These are phyloP conservation scores for Erythrophleum ivorense DNA, from an alignment of 331 rosid species.

Conservation along the genomic window DNA sequence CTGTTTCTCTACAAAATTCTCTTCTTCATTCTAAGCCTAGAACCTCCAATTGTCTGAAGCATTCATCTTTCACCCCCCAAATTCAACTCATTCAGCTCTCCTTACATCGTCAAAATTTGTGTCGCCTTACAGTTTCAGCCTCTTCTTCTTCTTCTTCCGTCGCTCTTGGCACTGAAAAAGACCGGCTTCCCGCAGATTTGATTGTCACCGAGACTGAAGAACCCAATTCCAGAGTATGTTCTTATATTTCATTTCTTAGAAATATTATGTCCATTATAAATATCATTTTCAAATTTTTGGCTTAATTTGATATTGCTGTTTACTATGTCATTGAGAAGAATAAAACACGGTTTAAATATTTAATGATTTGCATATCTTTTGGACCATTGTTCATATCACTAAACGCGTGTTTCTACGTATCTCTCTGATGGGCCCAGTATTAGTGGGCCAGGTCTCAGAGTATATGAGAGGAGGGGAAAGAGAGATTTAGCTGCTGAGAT, in stretches of 20 bases:
- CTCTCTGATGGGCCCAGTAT: not conserved
- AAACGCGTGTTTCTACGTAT: slow-evolving; percentile 14
- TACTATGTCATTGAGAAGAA: not conserved
- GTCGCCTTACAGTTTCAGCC: slow-evolving; percentile 49
- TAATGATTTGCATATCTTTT: not conserved
- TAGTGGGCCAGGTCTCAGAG: not conserved
- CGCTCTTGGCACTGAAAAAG: slow-evolving; percentile 45
- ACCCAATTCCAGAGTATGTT: slow-evolving; percentile 74
- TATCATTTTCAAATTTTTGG: not conserved
- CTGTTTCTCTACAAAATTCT: slow-evolving; percentile 30
- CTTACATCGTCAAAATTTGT: slow-evolving; percentile 25
- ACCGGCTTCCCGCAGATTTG: slow-evolving; percentile 68
- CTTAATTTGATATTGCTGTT: not conserved
- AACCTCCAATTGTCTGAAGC: slow-evolving; percentile 48
- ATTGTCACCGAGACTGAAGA: slow-evolving; percentile 65
- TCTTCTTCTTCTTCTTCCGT: slow-evolving; percentile 66
- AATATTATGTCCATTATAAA: not conserved
- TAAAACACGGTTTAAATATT: slow-evolving; percentile 2
- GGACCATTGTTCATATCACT: slow-evolving; percentile 18
- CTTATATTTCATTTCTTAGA: not conserved
- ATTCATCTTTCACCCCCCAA: slow-evolving; percentile 50
- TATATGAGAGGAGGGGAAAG: not conserved
- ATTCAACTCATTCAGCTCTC: slow-evolving; percentile 46
- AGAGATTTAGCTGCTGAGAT: not conserved
- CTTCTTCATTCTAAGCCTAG: slow-evolving; percentile 37